Evolutionary conservation across 73 alveolate genomes (phyloP).

Genomic region (Durusdinium trenchii): DNA sequence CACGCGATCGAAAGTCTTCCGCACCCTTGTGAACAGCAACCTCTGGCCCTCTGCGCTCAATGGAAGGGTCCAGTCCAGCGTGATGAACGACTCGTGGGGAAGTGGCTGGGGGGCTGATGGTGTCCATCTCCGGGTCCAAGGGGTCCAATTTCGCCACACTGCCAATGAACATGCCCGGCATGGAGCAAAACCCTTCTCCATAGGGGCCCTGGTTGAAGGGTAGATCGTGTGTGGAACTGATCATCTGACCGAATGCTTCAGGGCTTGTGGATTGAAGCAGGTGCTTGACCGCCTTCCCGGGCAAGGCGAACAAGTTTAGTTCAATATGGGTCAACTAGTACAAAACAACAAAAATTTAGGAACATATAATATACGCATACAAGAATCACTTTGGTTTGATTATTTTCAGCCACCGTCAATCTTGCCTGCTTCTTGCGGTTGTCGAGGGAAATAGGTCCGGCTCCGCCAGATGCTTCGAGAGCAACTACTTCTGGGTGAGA

Average conservation of each 20-base stretch:
- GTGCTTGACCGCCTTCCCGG: neutral
- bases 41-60: neutral
- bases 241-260: neutral
- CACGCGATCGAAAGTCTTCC: neutral
- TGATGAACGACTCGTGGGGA: neutral
- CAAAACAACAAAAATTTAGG: neutral
- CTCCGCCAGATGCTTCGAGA: neutral
- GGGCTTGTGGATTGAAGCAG: neutral
- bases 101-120: neutral
- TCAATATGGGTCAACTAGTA: neutral
- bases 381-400: neutral
- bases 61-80: neutral
- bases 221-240: neutral
- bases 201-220: neutral
- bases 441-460: constrained; percentile 2
- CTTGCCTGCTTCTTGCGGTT: constrained; percentile 3
- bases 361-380: too few relatives aligned
- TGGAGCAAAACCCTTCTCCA: neutral
- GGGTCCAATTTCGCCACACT: neutral
- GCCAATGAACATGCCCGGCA: neutral
- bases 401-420: neutral
- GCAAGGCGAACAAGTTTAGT: neutral
- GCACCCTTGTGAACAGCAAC: neutral
- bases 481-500: neutral
- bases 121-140: neutral